Conservation (phyloP, 257 asterid genomes). For the Prunella vulgaris region DNA sequence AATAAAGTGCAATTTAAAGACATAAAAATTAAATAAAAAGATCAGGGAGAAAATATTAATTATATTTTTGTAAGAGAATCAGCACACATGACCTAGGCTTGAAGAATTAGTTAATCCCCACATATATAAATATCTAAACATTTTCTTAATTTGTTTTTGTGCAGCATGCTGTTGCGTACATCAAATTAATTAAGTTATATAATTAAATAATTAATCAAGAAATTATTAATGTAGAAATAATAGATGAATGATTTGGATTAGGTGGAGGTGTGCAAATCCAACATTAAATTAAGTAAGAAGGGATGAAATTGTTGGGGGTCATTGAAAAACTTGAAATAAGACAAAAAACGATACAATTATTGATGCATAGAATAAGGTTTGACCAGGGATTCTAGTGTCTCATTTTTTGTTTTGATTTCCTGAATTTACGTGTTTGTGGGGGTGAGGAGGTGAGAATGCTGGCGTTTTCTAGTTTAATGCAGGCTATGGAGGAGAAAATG, state of each 20-base stretch:
- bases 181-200: not conserved
- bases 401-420: conserved; percentile 5
- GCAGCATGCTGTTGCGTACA: not conserved
- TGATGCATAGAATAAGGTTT: conserved; percentile 18
- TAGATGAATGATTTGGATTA: conserved; percentile 18
- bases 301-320: not conserved
- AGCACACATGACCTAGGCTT: not conserved
- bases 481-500: conserved; percentile 4
- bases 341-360: conserved; percentile 25
- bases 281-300: not conserved
- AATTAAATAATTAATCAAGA: too few species aligned
- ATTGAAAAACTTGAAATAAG: conserved; percentile 14
- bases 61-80: too few species aligned
- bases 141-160: not conserved
- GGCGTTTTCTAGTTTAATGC: conserved; percentile 27
- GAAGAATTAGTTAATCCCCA: not conserved
- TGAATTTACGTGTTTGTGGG: conserved; percentile 23
- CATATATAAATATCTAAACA: too few species aligned
- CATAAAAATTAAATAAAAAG: too few species aligned
- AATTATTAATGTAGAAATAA: not conserved
- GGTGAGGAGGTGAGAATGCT: conserved; percentile 11
- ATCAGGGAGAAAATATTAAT: too few species aligned
- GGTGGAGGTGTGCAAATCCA: conserved; percentile 10
- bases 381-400: too few species aligned
- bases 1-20: too few species aligned